These are phyloP conservation scores for Plasmodium relictum DNA, from an alignment of 169 alveolate species.

Conservation along the genomic window DNA sequence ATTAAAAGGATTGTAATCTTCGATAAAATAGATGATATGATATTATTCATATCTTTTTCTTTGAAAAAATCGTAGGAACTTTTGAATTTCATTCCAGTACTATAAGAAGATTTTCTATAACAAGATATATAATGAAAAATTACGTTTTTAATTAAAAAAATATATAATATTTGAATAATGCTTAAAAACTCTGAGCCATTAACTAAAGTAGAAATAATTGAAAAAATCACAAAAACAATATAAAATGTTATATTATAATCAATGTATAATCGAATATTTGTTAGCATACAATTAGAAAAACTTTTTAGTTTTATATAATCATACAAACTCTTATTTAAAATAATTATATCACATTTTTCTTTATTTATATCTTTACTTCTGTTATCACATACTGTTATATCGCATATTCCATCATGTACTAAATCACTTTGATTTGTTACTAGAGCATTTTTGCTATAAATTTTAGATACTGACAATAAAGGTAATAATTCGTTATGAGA, in stretches of 20 bases:
- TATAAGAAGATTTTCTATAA: conserved; percentile 36
- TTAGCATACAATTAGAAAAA: conserved; percentile 40
- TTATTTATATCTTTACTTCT: conserved; percentile 40
- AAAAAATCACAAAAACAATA: conserved; percentile 27
- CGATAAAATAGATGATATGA: conserved; percentile 41
- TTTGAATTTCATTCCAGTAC: conserved; percentile 30
- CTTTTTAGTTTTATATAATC: conserved; percentile 58
- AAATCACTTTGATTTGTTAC: conserved; percentile 40
- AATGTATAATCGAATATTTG: conserved; percentile 33
- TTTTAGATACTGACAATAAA: conserved; percentile 11
- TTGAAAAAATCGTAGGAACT: conserved; percentile 21
- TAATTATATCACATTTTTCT: conserved; percentile 53
- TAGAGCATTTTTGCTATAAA: conserved; percentile 18
- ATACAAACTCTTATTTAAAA: conserved; percentile 51
- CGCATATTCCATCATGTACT: neutral
- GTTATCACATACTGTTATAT: conserved; percentile 35
- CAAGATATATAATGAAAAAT: conserved; percentile 67
- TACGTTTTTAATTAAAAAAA: conserved; percentile 45
- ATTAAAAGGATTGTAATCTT: conserved; percentile 24
- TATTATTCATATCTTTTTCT: conserved; percentile 34
- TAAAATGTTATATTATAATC: conserved; percentile 59
- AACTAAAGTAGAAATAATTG: conserved; percentile 46
- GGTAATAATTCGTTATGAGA: neutral
- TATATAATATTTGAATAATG: conserved; percentile 47
- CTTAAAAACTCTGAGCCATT: conserved; percentile 62